phyloP scores from a whole-genome alignment of 495 filamentous ascomycete species.

The Penicillium canariense region DNA sequence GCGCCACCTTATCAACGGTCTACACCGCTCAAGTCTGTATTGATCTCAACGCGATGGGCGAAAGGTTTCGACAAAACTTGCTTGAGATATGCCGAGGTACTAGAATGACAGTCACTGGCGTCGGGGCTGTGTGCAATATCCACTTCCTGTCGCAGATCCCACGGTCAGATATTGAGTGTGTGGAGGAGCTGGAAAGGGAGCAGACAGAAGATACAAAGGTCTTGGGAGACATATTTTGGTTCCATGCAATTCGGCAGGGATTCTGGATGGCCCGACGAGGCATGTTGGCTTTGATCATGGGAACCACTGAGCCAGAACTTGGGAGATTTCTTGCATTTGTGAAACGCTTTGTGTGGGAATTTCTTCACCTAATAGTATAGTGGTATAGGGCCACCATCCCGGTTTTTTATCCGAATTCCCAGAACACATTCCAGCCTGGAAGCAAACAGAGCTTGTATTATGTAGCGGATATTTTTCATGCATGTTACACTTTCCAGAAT shows the following conservation, averaged over 20 bases:
- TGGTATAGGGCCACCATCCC: background rate
- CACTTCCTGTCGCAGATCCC: conserved; percentile 14
- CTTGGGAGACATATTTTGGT: conserved; percentile 48
- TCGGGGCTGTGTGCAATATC: conserved; percentile 19
- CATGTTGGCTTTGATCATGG: conserved; percentile 41
- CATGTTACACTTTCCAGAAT: too few relatives aligned
- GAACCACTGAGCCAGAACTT: conserved; percentile 37
- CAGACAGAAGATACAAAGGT: conserved; percentile 5
- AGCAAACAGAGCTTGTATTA: too few relatives aligned
- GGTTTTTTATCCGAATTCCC: too few relatives aligned
- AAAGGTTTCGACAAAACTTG: conserved; percentile 9
- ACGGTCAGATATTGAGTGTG: conserved; percentile 13
- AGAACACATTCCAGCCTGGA: too few relatives aligned
- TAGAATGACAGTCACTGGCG: conserved; percentile 17
- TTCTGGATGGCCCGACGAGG: conserved; percentile 48
- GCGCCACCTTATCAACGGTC: conserved; percentile 10
- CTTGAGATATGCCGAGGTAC: conserved; percentile 9
- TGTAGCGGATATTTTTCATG: too few relatives aligned
- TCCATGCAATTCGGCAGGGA: conserved; percentile 47
- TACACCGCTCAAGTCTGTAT: conserved; percentile 15
- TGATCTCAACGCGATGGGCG: conserved; percentile 19
- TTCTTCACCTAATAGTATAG: background rate
- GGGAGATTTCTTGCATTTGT: conserved; percentile 29
- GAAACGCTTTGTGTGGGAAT: background rate
- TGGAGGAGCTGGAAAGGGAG: background rate